phyloP scores from a whole-genome alignment of 2,329 filamentous ascomycete species.

The Ceratocystis smalleyi region DNA sequence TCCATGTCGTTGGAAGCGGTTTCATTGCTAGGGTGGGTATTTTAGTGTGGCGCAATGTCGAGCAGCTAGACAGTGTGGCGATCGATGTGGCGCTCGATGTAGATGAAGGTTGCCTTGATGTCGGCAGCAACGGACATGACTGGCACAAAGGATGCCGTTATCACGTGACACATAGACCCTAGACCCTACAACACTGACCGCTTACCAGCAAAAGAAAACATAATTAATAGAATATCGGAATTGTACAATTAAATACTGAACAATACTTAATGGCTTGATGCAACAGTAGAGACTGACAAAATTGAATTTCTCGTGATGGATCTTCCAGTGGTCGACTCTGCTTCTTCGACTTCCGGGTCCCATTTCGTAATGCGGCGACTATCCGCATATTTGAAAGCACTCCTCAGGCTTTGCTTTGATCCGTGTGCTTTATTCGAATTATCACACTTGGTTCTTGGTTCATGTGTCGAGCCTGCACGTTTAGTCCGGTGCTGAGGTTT shows the following conservation, averaged over 20 bases:
- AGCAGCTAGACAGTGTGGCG: not conserved
- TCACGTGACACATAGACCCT: no score
- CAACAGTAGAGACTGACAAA: not conserved
- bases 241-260: no score
- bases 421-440: not conserved
- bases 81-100: not conserved
- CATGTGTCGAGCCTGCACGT: not conserved
- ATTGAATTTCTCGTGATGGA: no score
- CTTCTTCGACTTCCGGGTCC: not conserved
- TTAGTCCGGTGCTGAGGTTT: not conserved
- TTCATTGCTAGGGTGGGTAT: not conserved
- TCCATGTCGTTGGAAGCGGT: constrained; percentile 1
- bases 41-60: not conserved
- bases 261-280: no score
- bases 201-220: no score
- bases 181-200: no score
- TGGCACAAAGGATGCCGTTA: no score
- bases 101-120: not conserved
- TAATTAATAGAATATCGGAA: no score
- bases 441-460: not conserved
- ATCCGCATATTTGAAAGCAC: no score
- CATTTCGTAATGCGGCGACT: no score
- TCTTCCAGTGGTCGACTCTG: not conserved
- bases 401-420: not conserved
- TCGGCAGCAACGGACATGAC: no score